Conservation (phyloP, 495 filamentous ascomycete genomes). For the Aspergillus homomorphus region DNA sequence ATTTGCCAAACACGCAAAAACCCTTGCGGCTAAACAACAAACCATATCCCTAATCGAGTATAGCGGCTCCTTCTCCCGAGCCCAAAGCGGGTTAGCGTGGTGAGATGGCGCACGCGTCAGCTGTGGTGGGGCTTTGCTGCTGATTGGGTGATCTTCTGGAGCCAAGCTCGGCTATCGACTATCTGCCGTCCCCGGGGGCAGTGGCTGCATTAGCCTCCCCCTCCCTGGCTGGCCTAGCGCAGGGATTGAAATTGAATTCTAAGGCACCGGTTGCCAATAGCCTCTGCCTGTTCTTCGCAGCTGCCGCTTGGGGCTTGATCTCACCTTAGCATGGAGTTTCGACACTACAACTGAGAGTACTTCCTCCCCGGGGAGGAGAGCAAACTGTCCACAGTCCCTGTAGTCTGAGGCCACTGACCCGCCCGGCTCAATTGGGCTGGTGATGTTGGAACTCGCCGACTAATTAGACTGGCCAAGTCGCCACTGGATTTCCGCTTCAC, state of each 20-base stretch:
- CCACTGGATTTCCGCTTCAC: not conserved
- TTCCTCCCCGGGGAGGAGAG: too few species aligned
- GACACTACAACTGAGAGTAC: not conserved
- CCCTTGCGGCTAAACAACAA: constrained; percentile 7
- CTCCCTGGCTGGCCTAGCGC: constrained; percentile 13
- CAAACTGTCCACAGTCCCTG: too few species aligned
- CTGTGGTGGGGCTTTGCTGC: constrained; percentile 22
- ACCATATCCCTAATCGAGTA: constrained; percentile 16
- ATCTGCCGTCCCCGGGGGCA: constrained; percentile 39
- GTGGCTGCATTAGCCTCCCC: constrained; percentile 18
- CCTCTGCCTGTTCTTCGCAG: not conserved
- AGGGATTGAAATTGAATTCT: constrained; percentile 10
- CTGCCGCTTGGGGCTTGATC: not conserved
- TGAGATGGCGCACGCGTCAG: constrained; percentile 43
- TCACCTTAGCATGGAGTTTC: not conserved
- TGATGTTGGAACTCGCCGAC: not conserved
- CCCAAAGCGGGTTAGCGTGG: constrained; percentile 22
- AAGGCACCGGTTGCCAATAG: constrained; percentile 7
- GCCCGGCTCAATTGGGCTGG: too few species aligned
- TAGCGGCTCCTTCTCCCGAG: constrained; percentile 8
- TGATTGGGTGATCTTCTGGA: constrained; percentile 36
- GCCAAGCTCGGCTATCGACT: constrained; percentile 49
- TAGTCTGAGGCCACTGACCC: too few species aligned
- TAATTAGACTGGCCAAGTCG: too few species aligned
- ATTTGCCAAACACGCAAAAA: not conserved